Conservation (phyloP, 78 protist genomes). For the Dictyostelium brefeldianum region DNA sequence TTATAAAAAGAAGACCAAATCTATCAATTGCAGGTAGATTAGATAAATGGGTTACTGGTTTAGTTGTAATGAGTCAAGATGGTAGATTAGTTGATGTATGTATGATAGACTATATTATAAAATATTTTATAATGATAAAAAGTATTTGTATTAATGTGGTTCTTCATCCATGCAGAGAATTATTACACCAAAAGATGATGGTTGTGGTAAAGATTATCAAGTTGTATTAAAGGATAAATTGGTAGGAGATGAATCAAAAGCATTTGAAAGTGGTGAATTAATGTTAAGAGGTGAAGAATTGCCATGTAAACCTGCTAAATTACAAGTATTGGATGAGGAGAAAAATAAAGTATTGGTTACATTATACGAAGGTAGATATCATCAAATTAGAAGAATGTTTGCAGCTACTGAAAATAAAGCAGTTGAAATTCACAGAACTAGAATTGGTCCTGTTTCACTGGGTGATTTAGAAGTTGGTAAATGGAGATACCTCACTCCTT, state of each 20-base stretch:
- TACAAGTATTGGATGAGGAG: constrained; percentile 43
- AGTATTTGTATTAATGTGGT: neutral
- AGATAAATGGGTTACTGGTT: constrained; percentile 84
- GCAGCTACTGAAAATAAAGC: constrained; percentile 70
- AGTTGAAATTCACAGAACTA: constrained; percentile 66
- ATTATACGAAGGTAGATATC: constrained; percentile 79
- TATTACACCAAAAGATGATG: constrained; percentile 68
- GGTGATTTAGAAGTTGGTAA: constrained; percentile 66
- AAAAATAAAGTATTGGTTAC: constrained; percentile 52
- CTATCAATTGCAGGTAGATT: constrained; percentile 82
- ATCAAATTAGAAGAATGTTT: constrained; percentile 82
- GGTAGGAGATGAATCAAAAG: constrained; percentile 49
- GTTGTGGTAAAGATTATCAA: constrained; percentile 54
- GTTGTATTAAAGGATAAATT: constrained; percentile 44
- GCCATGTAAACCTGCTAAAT: constrained; percentile 77
- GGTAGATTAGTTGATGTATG: constrained; percentile 56
- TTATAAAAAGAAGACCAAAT: constrained; percentile 53
- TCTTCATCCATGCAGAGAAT: neutral
- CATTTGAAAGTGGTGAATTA: constrained; percentile 48
- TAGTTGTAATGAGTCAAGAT: constrained; percentile 78
- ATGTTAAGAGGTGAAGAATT: constrained; percentile 61
- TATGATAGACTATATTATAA: neutral
- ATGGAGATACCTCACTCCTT: constrained; percentile 41
- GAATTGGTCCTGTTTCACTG: constrained; percentile 72
- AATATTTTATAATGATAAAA: too few relatives aligned